These are phyloP conservation scores for Aulographum hederae DNA, from an alignment of 2,329 filamentous ascomycete genomes.

Conservation along the genomic window DNA sequence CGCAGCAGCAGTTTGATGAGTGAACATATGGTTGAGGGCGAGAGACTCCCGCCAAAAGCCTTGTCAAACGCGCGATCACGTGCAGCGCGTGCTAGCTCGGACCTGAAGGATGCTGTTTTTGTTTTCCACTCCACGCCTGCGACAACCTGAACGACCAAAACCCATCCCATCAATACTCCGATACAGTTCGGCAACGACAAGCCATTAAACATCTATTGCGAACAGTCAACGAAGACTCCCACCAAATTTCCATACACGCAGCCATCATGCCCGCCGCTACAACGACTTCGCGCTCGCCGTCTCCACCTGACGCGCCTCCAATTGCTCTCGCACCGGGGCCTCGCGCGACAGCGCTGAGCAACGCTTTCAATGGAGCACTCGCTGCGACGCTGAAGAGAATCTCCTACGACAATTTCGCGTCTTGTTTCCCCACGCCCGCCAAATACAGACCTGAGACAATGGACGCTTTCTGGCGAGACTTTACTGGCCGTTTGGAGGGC, in stretches of 20 bases:
- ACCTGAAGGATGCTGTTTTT: too few relatives aligned
- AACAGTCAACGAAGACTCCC: too few relatives aligned
- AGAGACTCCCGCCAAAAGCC: too few relatives aligned
- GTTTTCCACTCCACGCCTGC: too few relatives aligned
- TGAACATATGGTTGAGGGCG: too few relatives aligned
- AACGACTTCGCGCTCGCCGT: constrained; percentile 20
- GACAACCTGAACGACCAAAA: too few relatives aligned
- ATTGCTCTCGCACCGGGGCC: constrained; percentile 36
- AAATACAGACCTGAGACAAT: constrained; percentile 36
- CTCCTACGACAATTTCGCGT: constrained; percentile 40
- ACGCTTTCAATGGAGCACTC: constrained; percentile 41
- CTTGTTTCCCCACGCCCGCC: constrained; percentile 45
- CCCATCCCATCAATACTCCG: too few relatives aligned
- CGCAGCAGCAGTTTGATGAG: too few relatives aligned
- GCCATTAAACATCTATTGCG: too few relatives aligned
- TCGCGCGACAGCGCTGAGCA: constrained; percentile 39
- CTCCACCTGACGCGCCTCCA: constrained; percentile 33
- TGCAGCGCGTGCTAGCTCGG: too few relatives aligned
- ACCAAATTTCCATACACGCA: background rate
- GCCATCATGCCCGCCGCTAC: background rate
- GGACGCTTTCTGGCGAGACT: constrained; percentile 37
- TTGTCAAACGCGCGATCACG: too few relatives aligned
- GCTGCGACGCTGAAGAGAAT: constrained; percentile 41
- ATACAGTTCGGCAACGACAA: too few relatives aligned
- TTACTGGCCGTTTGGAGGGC: constrained; percentile 39